These are phyloP conservation scores for Cyclocybe aegerita DNA, from an alignment of 768 basidiomycete genomes.

Conservation along the genomic window DNA sequence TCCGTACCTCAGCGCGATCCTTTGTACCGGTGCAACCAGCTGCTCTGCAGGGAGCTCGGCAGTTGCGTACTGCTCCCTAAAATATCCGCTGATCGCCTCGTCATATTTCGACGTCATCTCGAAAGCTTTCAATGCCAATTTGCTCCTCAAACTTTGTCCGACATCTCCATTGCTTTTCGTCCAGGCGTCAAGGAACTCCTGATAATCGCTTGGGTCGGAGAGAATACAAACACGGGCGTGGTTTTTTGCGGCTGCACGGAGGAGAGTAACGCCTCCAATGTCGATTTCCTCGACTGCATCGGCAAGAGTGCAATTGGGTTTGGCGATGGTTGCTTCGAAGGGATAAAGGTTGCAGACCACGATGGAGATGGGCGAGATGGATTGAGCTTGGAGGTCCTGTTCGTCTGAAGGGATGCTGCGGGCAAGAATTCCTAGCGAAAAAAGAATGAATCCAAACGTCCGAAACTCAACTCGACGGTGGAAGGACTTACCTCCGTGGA, in stretches of 20 bases:
- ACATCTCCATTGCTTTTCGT: slow-evolving; percentile 74
- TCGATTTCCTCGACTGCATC: slow-evolving; percentile 98
- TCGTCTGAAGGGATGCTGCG: slow-evolving; percentile 90
- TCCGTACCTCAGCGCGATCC: slow-evolving; percentile 87
- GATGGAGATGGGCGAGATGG: slow-evolving; percentile 90
- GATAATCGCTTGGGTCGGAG: slow-evolving; percentile 88
- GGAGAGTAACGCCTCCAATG: slow-evolving; percentile 96
- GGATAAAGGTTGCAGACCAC: slow-evolving; percentile 99
- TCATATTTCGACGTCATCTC: slow-evolving; percentile 96
- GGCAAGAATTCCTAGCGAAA: slow-evolving; percentile 82
- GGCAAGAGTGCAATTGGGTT: slow-evolving; percentile 85
- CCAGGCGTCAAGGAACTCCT: slow-evolving; percentile 77
- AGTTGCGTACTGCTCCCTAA: slow-evolving; percentile 92
- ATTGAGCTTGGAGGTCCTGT: slow-evolving; percentile 77
- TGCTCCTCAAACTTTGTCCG: slow-evolving; percentile 66
- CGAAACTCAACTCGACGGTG: not conserved
- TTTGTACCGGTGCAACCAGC: slow-evolving; percentile 72
- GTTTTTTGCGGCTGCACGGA: slow-evolving; percentile 98
- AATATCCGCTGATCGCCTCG: slow-evolving; percentile 93
- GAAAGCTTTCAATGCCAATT: slow-evolving; percentile 94
- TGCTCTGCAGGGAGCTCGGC: slow-evolving; percentile 65
- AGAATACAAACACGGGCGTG: slow-evolving; percentile 90
- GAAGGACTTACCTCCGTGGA: slow-evolving; percentile 79
- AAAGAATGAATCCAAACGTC: slow-evolving; percentile 3
- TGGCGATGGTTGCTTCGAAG: slow-evolving; percentile 87